Percentiles rank a stretch among this genome's conserved stretches.
Conservation (phyloP, 2,329 filamentous ascomycete species). For the Dactylellina haptotyla region DNA sequence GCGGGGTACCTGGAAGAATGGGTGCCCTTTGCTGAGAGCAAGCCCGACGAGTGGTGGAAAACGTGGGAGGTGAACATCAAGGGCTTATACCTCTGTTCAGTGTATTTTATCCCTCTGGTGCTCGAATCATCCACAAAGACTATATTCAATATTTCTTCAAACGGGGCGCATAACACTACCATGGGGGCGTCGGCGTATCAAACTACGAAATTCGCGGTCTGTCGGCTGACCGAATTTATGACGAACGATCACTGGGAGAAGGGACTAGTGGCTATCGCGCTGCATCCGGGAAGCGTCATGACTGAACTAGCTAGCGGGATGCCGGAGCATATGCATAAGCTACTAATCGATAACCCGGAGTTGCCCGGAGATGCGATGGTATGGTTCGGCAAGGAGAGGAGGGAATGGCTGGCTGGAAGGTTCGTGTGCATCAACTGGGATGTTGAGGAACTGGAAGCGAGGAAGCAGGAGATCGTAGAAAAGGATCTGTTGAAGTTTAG, state of each 20-base stretch:
- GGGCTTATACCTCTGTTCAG: slow-evolving; percentile 64
- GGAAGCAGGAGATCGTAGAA: slow-evolving; percentile 52
- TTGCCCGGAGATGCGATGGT: slow-evolving; percentile 47
- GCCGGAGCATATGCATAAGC: slow-evolving; percentile 57
- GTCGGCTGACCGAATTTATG: slow-evolving; percentile 64
- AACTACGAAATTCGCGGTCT: slow-evolving; percentile 63
- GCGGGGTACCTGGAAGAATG: slow-evolving; percentile 62
- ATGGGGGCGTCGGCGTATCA: slow-evolving; percentile 64
- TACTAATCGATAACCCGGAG: slow-evolving; percentile 33
- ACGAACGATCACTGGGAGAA: slow-evolving; percentile 63
- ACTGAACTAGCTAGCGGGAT: slow-evolving; percentile 63
- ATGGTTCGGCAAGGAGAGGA: slow-evolving; percentile 44
- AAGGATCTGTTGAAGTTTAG: slow-evolving; percentile 39
- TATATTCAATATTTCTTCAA: slow-evolving; percentile 63
- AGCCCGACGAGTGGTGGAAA: slow-evolving; percentile 61
- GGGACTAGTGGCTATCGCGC: slow-evolving; percentile 62
- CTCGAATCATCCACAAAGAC: slow-evolving; percentile 16
- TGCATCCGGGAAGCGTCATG: slow-evolving; percentile 65
- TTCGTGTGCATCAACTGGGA: slow-evolving; percentile 33
- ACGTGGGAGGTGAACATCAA: slow-evolving; percentile 66
- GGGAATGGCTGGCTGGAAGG: slow-evolving; percentile 48
- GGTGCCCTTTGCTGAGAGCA: slow-evolving; percentile 56
- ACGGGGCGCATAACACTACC: slow-evolving; percentile 60
- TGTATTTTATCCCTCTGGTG: slow-evolving; percentile 52
- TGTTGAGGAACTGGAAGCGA: slow-evolving; percentile 39